Evolutionary conservation across 208 protist species (phyloP).

Genomic region (Trypanosoma lewisi): DNA sequence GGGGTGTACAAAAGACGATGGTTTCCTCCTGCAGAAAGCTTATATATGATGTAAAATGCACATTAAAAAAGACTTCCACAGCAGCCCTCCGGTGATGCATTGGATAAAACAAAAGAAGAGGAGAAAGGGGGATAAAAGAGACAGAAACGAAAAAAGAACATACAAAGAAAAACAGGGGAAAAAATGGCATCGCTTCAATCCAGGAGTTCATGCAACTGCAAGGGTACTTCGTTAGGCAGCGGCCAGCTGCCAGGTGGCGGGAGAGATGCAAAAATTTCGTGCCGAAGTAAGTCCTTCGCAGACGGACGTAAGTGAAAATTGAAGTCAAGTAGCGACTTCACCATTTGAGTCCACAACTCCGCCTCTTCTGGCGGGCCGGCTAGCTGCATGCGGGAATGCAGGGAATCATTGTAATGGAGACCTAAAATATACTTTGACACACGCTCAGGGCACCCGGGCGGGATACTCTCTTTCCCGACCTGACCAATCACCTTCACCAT

Average conservation of each 20-base stretch:
- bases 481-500: conserved; percentile 21
- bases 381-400: conserved; percentile 12
- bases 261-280: conserved; percentile 8
- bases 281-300: conserved; percentile 10
- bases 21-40: too few relatives aligned
- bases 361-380: conserved; percentile 1
- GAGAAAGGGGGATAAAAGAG: background rate
- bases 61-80: too few relatives aligned
- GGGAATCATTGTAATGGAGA: conserved; percentile 17
- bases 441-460: conserved; percentile 22
- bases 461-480: conserved; percentile 8
- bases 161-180: conserved; percentile 1
- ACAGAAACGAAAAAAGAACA: background rate
- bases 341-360: conserved; percentile 18
- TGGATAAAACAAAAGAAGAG: background rate
- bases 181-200: conserved; percentile 16
- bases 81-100: too few relatives aligned
- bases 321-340: conserved; percentile 26
- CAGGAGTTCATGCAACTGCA: conserved; percentile 12
- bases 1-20: background rate
- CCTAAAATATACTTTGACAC: conserved; percentile 21
- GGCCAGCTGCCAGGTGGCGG: conserved; percentile 13
- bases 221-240: background rate
- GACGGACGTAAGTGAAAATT: conserved; percentile 12
- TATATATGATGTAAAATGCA: too few relatives aligned